Evolutionary conservation across 73 alveolate species (phyloP).

Genomic region (Symbiodinium natans): DNA sequence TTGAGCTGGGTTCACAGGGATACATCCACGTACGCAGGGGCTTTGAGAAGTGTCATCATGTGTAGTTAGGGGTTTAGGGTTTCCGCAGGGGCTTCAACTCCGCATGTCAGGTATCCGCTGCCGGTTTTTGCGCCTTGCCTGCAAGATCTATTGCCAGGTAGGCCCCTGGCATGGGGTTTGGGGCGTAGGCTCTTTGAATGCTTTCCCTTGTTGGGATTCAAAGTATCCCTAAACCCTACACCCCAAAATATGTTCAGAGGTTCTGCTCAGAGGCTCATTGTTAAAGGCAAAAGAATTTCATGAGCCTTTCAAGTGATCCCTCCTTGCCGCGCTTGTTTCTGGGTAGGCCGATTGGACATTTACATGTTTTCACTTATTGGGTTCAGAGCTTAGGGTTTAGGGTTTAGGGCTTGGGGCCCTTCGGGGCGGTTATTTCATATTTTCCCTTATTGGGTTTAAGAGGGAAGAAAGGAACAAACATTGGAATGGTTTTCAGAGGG

Average conservation of each 20-base stretch:
- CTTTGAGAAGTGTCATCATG: neutral
- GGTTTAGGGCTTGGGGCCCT: too few species aligned
- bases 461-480: too few species aligned
- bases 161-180: neutral
- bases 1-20: neutral
- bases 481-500: too few species aligned
- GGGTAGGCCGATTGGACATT: too few species aligned
- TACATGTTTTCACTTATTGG: too few species aligned
- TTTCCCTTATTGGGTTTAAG: too few species aligned
- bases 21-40: neutral
- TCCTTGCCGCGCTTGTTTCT: too few species aligned
- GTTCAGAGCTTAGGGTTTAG: too few species aligned
- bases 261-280: neutral
- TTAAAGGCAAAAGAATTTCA: too few species aligned
- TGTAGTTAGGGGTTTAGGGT: too few species aligned
- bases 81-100: neutral
- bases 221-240: neutral
- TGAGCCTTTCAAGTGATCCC: too few species aligned
- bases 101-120: slow-evolving; percentile 53
- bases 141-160: neutral
- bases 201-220: neutral
- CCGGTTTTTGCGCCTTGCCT: slow-evolving; percentile 64
- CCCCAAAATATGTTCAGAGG: neutral
- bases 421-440: too few species aligned
- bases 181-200: neutral